phyloP scores from a whole-genome alignment of 306 rosid species.

The Boehmeria nivea region DNA sequence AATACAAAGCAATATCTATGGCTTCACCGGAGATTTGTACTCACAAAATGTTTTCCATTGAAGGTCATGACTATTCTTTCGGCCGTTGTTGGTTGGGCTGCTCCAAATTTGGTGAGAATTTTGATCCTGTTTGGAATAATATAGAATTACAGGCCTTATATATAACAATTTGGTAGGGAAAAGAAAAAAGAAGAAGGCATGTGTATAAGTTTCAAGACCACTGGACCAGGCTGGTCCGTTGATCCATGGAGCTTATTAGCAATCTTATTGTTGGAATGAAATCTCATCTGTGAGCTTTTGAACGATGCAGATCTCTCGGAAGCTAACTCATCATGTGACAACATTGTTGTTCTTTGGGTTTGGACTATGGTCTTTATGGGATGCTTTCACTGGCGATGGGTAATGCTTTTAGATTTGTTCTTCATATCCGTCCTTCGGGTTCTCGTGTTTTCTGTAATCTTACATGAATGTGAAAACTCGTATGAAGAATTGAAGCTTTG shows the following conservation, averaged over 20 bases:
- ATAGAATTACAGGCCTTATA: neutral
- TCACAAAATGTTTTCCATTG: slow-evolving; percentile 15
- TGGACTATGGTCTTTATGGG: slow-evolving; percentile 89
- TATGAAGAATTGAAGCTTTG: slow-evolving; percentile 4
- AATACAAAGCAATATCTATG: neutral
- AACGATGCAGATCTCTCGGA: slow-evolving; percentile 66
- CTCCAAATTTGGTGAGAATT: slow-evolving; percentile 79
- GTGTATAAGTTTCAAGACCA: too few species aligned
- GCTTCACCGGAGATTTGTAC: neutral
- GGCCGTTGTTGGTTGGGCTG: slow-evolving; percentile 91
- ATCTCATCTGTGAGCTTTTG: slow-evolving; percentile 5
- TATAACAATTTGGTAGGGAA: neutral
- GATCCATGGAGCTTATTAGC: slow-evolving; percentile 4
- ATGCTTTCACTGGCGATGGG: slow-evolving; percentile 69
- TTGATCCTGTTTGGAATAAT: neutral
- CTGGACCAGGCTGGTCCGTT: too few species aligned
- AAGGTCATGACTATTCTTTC: slow-evolving; percentile 97
- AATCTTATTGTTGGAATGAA: neutral
- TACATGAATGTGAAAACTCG: too few species aligned
- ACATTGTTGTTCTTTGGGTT: slow-evolving; percentile 79
- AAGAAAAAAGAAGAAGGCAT: too few species aligned
- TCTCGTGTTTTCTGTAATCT: too few species aligned
- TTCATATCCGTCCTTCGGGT: too few species aligned
- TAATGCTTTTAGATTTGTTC: slow-evolving; percentile 26
- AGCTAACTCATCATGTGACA: slow-evolving; percentile 78